Evolutionary conservation across 2,329 filamentous ascomycete genomes (phyloP), one percentile per base, ranked within the genome.

Genomic region (Penicillium olsonii): DNA sequence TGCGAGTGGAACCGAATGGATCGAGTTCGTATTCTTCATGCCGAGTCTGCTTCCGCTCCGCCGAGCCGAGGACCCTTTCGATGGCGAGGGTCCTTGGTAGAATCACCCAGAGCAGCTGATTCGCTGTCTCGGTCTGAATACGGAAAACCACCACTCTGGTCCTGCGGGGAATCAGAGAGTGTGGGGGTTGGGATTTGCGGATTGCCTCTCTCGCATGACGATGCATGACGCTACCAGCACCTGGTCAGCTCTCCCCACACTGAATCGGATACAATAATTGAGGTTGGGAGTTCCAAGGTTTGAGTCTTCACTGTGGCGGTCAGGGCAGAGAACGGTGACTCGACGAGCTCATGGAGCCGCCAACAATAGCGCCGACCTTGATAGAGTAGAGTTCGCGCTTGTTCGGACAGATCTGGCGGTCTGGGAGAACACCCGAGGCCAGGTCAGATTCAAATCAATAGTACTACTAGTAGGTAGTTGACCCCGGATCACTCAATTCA

Each of bases 11-110:
- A 10, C 33, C 33, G 15, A 18, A 18, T 35, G 11, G 26, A 10
- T 15, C 33, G 15, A 18, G 11, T 35, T 35, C 33, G 33, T 35
- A 35, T 35, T 35, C 29, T 35, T 2, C 12, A 27, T 17, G 22
- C 42, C 42, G 42, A 42, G 10, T 26, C 6, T n/a, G 4, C 20
- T 51, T 57, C 55, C 55, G 55, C 53, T 57, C 55, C 55, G 39
- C 55, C 55, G 55, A 57, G 33, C 55, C 55, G 53, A 54, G 37
- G 15, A 34, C n/a, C 2, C 18, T n/a, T 8, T 17, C 27, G 6
- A 18, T 35, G 6, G 15, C 40, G 45, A 47, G 45, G 24, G 19
- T 42, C 11, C 7, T 18, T n/a, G 18, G 37, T 14, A 31, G 29
- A 31, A 31, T 4, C 3, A 1, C 29, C 14, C 29, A n/a, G 3